Conservation (phyloP, 1,284 basidiomycete species). For the Ceratobasidium sp. region DNA sequence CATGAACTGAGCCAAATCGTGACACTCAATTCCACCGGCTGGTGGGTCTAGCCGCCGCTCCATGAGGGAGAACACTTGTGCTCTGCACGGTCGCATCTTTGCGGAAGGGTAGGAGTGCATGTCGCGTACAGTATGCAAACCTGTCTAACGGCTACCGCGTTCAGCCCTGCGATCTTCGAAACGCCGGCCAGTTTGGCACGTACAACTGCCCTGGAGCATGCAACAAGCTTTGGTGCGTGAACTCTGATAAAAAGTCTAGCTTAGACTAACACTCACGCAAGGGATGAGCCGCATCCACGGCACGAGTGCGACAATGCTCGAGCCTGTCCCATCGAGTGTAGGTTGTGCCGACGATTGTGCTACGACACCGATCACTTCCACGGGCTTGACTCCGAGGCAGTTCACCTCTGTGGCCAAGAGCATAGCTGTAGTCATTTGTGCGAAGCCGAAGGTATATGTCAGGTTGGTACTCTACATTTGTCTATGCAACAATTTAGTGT, state of each 20-base stretch:
- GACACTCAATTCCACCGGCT: background rate
- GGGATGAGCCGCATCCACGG: constrained; percentile 59
- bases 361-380: constrained; percentile 64
- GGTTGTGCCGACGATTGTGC: constrained; percentile 66
- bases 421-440: constrained; percentile 55
- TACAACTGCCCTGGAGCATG: constrained; percentile 61
- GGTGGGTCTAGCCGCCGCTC: constrained; percentile 55
- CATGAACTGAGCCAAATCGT: background rate
- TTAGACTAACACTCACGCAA: constrained; percentile 47
- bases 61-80: constrained; percentile 63
- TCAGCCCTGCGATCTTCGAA: constrained; percentile 61
- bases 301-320: constrained; percentile 62
- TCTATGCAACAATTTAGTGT: too few species aligned
- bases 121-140: background rate
- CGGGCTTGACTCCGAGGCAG: constrained; percentile 55
- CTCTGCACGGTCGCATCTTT: constrained; percentile 63
- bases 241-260: background rate
- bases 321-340: constrained; percentile 65
- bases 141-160: background rate
- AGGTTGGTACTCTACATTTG: background rate
- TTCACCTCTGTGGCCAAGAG: constrained; percentile 71
- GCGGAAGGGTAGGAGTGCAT: constrained; percentile 59
- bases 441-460: constrained; percentile 51
- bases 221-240: constrained; percentile 56
- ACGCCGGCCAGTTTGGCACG: constrained; percentile 49